Evolutionary conservation across 106 monocot species (phyloP).

Genomic region (Apostasia shenzhenica): DNA sequence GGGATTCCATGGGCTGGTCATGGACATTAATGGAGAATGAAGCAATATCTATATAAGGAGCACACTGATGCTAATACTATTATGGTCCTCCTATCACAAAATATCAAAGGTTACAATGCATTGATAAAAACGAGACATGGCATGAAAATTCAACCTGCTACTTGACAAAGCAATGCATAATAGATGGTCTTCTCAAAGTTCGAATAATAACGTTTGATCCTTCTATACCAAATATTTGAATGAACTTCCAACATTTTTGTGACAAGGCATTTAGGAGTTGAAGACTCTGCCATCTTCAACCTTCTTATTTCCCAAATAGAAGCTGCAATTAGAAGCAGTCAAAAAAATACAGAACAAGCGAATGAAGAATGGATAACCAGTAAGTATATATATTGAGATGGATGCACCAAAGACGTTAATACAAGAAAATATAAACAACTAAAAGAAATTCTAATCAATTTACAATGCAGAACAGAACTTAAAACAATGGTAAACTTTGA

Average conservation of each 20-base stretch:
- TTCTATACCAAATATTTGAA: slow-evolving; percentile 57
- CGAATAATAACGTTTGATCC: slow-evolving; percentile 37
- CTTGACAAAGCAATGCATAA: slow-evolving; percentile 83
- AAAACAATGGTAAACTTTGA: no score
- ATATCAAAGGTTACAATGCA: background rate
- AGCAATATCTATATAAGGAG: background rate
- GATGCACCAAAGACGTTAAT: background rate
- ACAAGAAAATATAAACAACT: no score
- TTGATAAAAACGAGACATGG: background rate
- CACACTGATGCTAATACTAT: background rate
- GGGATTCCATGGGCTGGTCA: no score
- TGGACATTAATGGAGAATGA: background rate
- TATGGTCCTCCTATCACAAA: background rate
- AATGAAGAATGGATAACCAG: background rate
- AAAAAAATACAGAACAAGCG: background rate
- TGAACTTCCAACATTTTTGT: slow-evolving; percentile 73
- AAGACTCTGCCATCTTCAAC: slow-evolving; percentile 33
- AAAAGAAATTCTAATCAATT: no score
- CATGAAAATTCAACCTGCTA: slow-evolving; percentile 54
- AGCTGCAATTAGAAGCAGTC: slow-evolving; percentile 34
- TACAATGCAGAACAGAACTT: no score
- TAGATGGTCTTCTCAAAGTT: slow-evolving; percentile 67
- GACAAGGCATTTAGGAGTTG: slow-evolving; percentile 63
- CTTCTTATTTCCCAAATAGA: slow-evolving; percentile 90
- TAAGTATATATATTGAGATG: background rate